Evolutionary conservation across 148 eudicot species (phyloP).

Genomic region (Rhododendron simsii): DNA sequence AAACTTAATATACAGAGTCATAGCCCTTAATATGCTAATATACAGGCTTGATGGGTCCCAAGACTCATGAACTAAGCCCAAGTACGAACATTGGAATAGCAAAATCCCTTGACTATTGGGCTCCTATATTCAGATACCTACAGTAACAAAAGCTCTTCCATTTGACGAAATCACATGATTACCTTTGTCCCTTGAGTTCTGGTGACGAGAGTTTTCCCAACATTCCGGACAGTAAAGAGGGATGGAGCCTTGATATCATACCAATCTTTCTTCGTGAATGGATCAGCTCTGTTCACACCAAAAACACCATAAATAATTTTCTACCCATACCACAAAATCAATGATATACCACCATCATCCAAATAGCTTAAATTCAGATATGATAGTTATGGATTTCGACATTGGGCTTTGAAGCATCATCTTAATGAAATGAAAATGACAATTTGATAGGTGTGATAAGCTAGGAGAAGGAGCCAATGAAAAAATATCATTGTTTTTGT

Average conservation of each 20-base stretch:
- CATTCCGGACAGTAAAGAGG: constrained; percentile 35
- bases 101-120: neutral
- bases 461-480: neutral
- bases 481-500: too few species aligned
- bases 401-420: neutral
- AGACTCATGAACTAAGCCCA: neutral
- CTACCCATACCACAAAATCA: neutral
- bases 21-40: too few species aligned
- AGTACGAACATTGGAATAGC: neutral
- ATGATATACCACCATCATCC: neutral
- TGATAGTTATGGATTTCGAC: neutral
- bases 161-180: neutral
- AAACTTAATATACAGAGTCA: neutral
- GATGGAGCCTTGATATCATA: constrained; percentile 81
- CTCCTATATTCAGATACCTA: neutral
- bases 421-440: neutral
- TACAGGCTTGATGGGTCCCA: neutral
- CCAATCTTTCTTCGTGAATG: constrained; percentile 86
- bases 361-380: neutral
- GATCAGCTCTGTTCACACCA: constrained; percentile 40
- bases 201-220: constrained; percentile 63
- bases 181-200: constrained; percentile 84
- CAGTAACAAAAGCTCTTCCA: neutral
- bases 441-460: neutral
- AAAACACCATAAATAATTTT: neutral